These are phyloP conservation scores for Bruguiera sexangula DNA, from an alignment of 345 rosid genomes.

Conservation along the genomic window DNA sequence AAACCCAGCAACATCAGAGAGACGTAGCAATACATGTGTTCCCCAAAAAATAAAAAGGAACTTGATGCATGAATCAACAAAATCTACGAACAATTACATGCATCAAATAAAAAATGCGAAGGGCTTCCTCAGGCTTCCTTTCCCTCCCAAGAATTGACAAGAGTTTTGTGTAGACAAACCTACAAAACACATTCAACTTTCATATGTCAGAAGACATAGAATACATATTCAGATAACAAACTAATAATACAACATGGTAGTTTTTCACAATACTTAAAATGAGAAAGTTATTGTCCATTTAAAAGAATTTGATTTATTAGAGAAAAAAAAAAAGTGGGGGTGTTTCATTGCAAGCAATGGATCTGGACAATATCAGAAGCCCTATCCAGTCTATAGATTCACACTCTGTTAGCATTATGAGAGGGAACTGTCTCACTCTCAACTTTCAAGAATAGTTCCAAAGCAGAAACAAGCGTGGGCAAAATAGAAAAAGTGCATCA, in stretches of 20 bases:
- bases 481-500: neutral
- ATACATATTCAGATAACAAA: neutral
- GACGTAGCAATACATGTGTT: neutral
- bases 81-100: slow-evolving; percentile 47
- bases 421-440: too few species aligned
- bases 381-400: too few species aligned
- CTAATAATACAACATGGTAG: neutral
- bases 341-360: too few species aligned
- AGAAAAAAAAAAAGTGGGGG: too few species aligned
- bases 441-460: too few species aligned
- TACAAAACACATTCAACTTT: slow-evolving; percentile 29
- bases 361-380: too few species aligned
- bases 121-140: slow-evolving; percentile 71
- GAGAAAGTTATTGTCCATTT: neutral
- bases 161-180: slow-evolving; percentile 95
- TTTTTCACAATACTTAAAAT: neutral
- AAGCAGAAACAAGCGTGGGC: neutral
- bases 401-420: too few species aligned
- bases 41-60: neutral
- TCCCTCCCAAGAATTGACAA: slow-evolving; percentile 75
- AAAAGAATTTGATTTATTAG: too few species aligned
- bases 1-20: slow-evolving; percentile 23
- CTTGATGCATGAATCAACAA: slow-evolving; percentile 5
- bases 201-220: neutral
- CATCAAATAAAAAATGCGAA: slow-evolving; percentile 64